Conservation (phyloP, 129 eudicot species). For the Escallonia rubra region DNA sequence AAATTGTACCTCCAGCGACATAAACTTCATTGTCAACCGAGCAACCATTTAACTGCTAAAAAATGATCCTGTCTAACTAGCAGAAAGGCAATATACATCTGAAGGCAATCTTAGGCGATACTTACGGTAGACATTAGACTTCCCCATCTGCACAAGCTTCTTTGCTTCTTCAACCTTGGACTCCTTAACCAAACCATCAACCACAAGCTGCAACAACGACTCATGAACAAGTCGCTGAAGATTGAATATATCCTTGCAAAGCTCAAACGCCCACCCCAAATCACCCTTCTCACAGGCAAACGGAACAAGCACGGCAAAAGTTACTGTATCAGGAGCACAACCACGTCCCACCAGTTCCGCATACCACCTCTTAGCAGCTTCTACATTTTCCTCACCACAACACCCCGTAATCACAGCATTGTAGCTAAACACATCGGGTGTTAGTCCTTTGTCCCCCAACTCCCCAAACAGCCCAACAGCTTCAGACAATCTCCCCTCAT, state of each 20-base stretch:
- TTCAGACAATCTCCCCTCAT: slow-evolving; percentile 22
- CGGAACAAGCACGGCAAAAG: slow-evolving; percentile 29
- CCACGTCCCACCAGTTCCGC: slow-evolving; percentile 23
- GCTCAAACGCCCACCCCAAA: slow-evolving; percentile 32
- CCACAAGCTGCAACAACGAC: slow-evolving; percentile 32
- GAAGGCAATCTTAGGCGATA: slow-evolving; percentile 28
- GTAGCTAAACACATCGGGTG: slow-evolving; percentile 37
- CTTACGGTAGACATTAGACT: slow-evolving; percentile 16
- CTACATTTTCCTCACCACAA: slow-evolving; percentile 25
- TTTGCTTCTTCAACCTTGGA: slow-evolving; percentile 41
- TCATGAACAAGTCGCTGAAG: slow-evolving; percentile 12
- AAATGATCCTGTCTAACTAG: too few species aligned
- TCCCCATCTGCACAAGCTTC: slow-evolving; percentile 46
- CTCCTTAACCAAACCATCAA: slow-evolving; percentile 39
- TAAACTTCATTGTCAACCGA: too few species aligned
- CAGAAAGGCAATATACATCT: background rate
- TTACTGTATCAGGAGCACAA: background rate
- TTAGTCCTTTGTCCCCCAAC: slow-evolving; percentile 32
- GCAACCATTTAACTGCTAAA: too few species aligned
- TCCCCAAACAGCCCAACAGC: slow-evolving; percentile 42
- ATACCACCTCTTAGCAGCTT: slow-evolving; percentile 45
- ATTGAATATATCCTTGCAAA: slow-evolving; percentile 30
- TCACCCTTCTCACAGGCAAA: slow-evolving; percentile 40
- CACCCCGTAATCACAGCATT: slow-evolving; percentile 45
- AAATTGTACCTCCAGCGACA: too few species aligned